A percentile compares a stretch with the other conserved stretches of the same genome.
These are phyloP conservation scores for Delphinella strobiligena DNA, from an alignment of 2,329 filamentous ascomycete species.

Conservation along the genomic window DNA sequence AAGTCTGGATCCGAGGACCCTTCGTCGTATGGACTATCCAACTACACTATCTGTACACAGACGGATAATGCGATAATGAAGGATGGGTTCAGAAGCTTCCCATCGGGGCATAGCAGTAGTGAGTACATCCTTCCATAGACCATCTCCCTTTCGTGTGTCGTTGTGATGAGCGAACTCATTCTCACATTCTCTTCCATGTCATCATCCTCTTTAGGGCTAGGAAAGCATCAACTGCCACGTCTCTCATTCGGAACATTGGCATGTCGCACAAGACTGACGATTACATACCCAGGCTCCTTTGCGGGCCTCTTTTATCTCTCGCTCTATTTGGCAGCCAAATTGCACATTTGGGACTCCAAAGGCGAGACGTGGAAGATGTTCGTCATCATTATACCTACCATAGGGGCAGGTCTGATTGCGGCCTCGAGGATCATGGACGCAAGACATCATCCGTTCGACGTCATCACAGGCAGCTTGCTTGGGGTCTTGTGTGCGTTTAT, in stretches of 20 bases:
- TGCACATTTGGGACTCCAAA: conserved; percentile 47
- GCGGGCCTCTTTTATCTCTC: conserved; percentile 48
- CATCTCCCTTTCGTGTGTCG: too few relatives aligned
- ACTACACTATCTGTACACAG: conserved; percentile 40
- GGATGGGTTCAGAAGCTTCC: conserved; percentile 48
- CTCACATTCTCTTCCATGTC: neutral
- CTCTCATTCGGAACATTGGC: conserved; percentile 12
- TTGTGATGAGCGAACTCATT: too few relatives aligned
- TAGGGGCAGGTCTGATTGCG: conserved; percentile 43
- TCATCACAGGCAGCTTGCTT: conserved; percentile 42
- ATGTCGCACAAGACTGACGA: neutral
- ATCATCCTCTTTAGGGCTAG: neutral
- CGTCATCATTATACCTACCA: conserved; percentile 39
- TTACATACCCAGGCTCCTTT: conserved; percentile 38
- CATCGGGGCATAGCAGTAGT: conserved; percentile 46
- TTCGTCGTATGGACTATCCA: conserved; percentile 29
- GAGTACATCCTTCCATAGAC: conserved; percentile 13
- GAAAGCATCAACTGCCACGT: too few relatives aligned
- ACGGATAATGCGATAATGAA: conserved; percentile 38
- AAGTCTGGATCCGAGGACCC: conserved; percentile 23
- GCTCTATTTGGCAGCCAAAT: conserved; percentile 46
- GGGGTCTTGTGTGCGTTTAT: conserved; percentile 41
- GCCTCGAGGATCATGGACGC: conserved; percentile 50
- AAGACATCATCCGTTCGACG: conserved; percentile 49
- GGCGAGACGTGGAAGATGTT: conserved; percentile 50